Conservation (phyloP, 495 filamentous ascomycete species). For the Neurospora sp. region DNA sequence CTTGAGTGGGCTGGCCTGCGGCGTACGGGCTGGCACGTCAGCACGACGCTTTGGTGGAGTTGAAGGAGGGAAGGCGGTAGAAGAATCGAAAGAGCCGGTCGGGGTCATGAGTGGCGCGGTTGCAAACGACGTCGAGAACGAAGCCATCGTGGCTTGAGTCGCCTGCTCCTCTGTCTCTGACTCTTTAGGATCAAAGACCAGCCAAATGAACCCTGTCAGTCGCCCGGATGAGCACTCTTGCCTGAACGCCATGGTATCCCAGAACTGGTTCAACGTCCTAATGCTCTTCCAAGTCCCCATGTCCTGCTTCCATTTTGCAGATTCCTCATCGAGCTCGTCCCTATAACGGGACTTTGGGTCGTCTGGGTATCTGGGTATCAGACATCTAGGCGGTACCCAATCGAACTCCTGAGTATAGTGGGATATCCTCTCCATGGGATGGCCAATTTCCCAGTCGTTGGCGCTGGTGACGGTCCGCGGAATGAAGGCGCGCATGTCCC, state of each 20-base stretch:
- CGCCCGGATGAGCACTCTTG: constrained; percentile 91
- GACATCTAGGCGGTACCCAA: constrained; percentile 63
- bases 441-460: constrained; percentile 42
- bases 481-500: constrained; percentile 59
- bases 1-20: constrained; percentile 17
- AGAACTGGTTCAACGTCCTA: constrained; percentile 77
- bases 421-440: constrained; percentile 50
- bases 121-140: background rate
- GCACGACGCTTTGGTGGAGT: constrained; percentile 24
- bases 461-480: constrained; percentile 33
- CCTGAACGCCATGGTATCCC: constrained; percentile 96
- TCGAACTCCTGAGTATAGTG: constrained; percentile 51
- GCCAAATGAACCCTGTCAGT: constrained; percentile 89
- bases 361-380: constrained; percentile 88
- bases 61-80: constrained; percentile 13
- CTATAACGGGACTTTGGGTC: constrained; percentile 92
- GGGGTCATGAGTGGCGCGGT: constrained; percentile 7
- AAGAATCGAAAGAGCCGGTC: constrained; percentile 16
- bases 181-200: constrained; percentile 55
- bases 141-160: background rate
- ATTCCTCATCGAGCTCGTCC: constrained; percentile 70
- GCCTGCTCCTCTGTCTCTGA: background rate
- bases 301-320: constrained; percentile 30
- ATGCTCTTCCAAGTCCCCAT: constrained; percentile 75
- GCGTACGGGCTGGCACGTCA: constrained; percentile 9